These are phyloP conservation scores for Secale cereale DNA, from an alignment of 176 grass and related monocot genomes.

Conservation along the genomic window DNA sequence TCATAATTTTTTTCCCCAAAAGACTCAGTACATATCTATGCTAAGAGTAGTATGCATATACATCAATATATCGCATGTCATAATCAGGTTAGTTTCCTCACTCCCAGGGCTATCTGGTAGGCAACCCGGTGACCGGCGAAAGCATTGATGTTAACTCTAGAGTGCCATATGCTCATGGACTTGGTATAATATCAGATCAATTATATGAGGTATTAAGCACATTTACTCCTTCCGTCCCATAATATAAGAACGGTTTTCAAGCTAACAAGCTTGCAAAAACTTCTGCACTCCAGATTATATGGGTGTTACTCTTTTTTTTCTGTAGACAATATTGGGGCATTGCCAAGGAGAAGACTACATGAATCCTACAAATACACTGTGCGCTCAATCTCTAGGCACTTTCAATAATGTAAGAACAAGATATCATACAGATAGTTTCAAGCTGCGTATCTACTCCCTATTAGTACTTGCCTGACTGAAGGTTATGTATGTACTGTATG, in stretches of 20 bases:
- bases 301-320: not conserved
- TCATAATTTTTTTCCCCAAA: not conserved
- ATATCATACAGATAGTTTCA: not conserved
- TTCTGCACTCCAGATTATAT: not conserved
- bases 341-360: slow-evolving; percentile 41
- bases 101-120: slow-evolving; percentile 39
- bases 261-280: too few species aligned
- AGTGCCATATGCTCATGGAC: slow-evolving; percentile 49
- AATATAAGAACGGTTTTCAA: too few species aligned
- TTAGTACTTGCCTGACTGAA: not conserved
- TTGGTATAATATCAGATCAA: slow-evolving; percentile 54
- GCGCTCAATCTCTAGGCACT: slow-evolving; percentile 26
- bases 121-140: slow-evolving; percentile 39
- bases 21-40: too few species aligned
- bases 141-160: not conserved
- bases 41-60: too few species aligned
- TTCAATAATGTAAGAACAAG: slow-evolving; percentile 27
- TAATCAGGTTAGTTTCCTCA: not conserved
- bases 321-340: slow-evolving; percentile 18
- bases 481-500: not conserved
- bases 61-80: too few species aligned
- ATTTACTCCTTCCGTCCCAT: too few species aligned
- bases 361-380: slow-evolving; percentile 23
- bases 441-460: not conserved
- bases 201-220: slow-evolving; percentile 54